Evolutionary conservation across 352 stramenopile genomes (phyloP), one percentile per base, ranked within the genome.

Genomic region (Phytophthora pini): DNA sequence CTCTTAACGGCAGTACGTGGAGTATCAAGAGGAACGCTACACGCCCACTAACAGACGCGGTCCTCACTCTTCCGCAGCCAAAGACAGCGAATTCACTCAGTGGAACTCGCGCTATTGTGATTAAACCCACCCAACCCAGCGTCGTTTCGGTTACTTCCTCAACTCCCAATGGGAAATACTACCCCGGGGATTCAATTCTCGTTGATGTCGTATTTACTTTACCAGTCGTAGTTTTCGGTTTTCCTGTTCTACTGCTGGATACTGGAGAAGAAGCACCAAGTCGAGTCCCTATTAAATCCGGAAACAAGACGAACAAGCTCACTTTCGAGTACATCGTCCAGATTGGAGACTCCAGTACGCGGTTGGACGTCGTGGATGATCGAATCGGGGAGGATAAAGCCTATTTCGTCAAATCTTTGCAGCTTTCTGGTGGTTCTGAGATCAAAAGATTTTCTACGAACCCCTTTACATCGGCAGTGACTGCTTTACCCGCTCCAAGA

Each of bases 151-250:
- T 93, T 2, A 81, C 70, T 0, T 77, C 81, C 0, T 22, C 61
- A 13, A 77, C 55, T 5, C 17, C 71, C 0, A 70, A 88, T 52
- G 85, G 72, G 1, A 82, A 61, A 7, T 92, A 90, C 43, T 87
- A 76, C 45, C 70, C 77, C 10, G 86, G 86, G 2, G 86, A 94
- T 36, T 71, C 54, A 0, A 67, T 94, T 12, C 55, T 78, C 0
- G 61, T 94, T 17, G 57, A 81, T 7, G 70, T 94, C 1, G 55
- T 70, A 3, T 94, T 94, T 44, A 86, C 86, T 1, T 47, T 92
- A 24, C 84, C 82, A 4, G 86, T 94, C 0, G 39, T 85, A 0
- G 84, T 90, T 11, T 80, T 79, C 57, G 84, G 83, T 0, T 70
- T 64, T 9, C 83, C 85, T 3, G 56, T 76, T 1, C 20, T 93